phyloP scores from a whole-genome alignment of 164 flowering plant genomes.

The Umbilicus rupestris region DNA sequence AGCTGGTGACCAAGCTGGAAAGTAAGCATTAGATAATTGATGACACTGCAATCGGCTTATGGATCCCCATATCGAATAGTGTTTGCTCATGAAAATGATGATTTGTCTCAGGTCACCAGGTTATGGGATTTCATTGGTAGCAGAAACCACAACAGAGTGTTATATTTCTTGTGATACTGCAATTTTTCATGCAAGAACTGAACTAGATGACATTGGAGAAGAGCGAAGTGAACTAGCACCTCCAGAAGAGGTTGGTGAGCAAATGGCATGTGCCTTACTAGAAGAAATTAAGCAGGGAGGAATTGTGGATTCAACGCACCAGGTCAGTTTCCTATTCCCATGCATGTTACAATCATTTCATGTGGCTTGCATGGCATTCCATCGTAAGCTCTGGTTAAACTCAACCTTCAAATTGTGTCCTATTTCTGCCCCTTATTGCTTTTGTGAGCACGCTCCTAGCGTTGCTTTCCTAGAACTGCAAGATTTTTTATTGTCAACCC shows the following conservation, averaged over 20 bases:
- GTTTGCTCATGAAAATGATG: constrained; percentile 13
- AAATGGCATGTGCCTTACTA: constrained; percentile 63
- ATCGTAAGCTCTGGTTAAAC: too few relatives aligned
- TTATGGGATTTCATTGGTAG: constrained; percentile 83
- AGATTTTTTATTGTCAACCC: too few relatives aligned
- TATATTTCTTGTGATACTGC: constrained; percentile 73
- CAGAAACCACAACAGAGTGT: constrained; percentile 83
- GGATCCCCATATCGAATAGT: constrained; percentile 71
- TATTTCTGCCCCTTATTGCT: too few relatives aligned
- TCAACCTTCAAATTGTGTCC: too few relatives aligned
- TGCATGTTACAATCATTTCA: not conserved
- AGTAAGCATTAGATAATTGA: constrained; percentile 28
- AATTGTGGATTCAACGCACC: constrained; percentile 90
- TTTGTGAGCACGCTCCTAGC: too few relatives aligned
- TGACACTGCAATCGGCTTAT: constrained; percentile 3
- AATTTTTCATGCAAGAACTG: constrained; percentile 33
- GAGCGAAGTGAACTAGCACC: constrained; percentile 40
- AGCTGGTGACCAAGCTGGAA: constrained; percentile 67
- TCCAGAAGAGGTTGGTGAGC: constrained; percentile 66
- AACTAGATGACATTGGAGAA: constrained; percentile 31
- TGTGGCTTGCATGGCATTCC: too few relatives aligned
- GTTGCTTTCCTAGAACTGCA: too few relatives aligned
- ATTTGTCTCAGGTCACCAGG: constrained; percentile 66
- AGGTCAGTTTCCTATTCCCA: constrained; percentile 37
- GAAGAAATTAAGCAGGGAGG: constrained; percentile 87